Evolutionary conservation across 257 asterid genomes (phyloP).

Genomic region (Lavandula angustifolia): DNA sequence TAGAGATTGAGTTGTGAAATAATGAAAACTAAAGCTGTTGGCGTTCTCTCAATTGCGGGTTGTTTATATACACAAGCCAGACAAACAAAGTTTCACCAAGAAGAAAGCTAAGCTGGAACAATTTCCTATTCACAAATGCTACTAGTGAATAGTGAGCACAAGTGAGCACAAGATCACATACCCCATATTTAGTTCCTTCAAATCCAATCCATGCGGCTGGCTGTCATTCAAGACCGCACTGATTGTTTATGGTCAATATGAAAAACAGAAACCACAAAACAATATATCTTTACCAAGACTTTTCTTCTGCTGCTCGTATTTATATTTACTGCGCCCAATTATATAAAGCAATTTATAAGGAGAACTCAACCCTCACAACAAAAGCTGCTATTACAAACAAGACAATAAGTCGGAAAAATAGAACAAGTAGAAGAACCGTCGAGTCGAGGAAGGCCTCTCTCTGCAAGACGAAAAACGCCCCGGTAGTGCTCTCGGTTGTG

Average conservation of each 20-base stretch:
- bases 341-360: constrained; percentile 20
- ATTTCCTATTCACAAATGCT: constrained; percentile 3
- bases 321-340: constrained; percentile 64
- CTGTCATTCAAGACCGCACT: constrained; percentile 51
- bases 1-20: neutral
- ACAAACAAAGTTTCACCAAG: neutral
- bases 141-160: too few relatives aligned
- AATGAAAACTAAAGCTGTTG: neutral
- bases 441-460: too few relatives aligned
- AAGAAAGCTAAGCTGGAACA: constrained; percentile 3
- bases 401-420: too few relatives aligned
- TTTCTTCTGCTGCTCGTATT: constrained; percentile 90
- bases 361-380: constrained; percentile 18
- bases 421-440: too few relatives aligned
- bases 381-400: too few relatives aligned
- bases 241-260: constrained; percentile 19
- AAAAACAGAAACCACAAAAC: constrained; percentile 7
- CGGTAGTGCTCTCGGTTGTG: too few relatives aligned
- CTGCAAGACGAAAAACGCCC: too few relatives aligned
- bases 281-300: constrained; percentile 54
- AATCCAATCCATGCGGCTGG: constrained; percentile 89
- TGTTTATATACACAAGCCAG: neutral
- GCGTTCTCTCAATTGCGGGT: neutral
- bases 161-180: constrained; percentile 45
- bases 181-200: constrained; percentile 99